phyloP scores from a whole-genome alignment of 495 filamentous ascomycete genomes.

The Staphylotrichum tortipilum region DNA sequence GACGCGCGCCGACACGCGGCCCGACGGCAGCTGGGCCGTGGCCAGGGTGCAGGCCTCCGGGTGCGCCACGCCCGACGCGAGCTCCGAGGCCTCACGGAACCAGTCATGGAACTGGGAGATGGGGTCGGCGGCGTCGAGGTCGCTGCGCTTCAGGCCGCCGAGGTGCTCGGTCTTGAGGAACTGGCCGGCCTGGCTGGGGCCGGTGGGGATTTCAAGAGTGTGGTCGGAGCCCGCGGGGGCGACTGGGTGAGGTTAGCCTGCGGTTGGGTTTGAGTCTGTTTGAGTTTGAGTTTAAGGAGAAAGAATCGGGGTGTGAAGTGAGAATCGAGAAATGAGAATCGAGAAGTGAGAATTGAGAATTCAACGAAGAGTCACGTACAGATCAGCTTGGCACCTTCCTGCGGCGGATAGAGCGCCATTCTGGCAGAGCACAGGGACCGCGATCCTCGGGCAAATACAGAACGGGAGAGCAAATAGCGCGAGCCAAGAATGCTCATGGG shows the following conservation, averaged over 20 bases:
- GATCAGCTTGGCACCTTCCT: slow-evolving; percentile 38
- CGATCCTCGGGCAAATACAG: not conserved
- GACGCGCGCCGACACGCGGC: slow-evolving; percentile 71
- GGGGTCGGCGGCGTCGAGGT: slow-evolving; percentile 50
- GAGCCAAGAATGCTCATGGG: slow-evolving; percentile 3
- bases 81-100: slow-evolving; percentile 62
- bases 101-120: slow-evolving; percentile 78
- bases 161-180: slow-evolving; percentile 40
- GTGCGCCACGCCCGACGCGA: slow-evolving; percentile 48
- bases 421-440: slow-evolving; percentile 7
- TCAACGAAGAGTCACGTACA: slow-evolving; percentile 32
- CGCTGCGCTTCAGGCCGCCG: slow-evolving; percentile 41
- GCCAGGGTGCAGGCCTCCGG: slow-evolving; percentile 72
- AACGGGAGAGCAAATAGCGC: slow-evolving; percentile 1
- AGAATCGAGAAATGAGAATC: slow-evolving; percentile 1
- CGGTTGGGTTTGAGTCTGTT: too few relatives aligned
- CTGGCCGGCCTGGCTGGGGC: slow-evolving; percentile 50
- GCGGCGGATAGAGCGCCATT: slow-evolving; percentile 43
- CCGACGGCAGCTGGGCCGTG: slow-evolving; percentile 77
- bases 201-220: slow-evolving; percentile 6
- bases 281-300: too few relatives aligned
- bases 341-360: slow-evolving; percentile 33
- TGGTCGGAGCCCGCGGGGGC: slow-evolving; percentile 28
- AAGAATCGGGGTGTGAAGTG: too few relatives aligned
- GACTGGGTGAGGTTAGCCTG: slow-evolving; percentile 24